These are phyloP conservation scores for Coemansia guatemalensis DNA, from an alignment of 192 early-diverging fungal genomes.

Conservation along the genomic window DNA sequence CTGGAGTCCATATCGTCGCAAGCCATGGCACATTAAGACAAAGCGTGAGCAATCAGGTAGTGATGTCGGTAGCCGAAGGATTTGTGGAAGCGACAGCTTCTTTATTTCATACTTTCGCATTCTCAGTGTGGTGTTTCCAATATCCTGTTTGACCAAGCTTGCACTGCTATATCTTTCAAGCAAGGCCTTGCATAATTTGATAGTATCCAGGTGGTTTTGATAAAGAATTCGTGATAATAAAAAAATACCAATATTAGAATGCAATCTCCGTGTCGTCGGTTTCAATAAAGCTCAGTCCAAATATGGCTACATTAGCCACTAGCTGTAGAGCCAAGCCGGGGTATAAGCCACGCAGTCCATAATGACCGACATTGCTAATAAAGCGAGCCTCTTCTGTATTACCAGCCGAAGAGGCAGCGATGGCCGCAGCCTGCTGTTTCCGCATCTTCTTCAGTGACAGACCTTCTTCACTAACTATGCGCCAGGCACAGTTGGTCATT, in stretches of 20 bases:
- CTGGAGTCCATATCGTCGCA: conserved; percentile 32
- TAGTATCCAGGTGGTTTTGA: neutral
- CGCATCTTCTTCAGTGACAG: conserved; percentile 32
- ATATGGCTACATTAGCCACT: conserved; percentile 58
- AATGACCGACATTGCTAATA: conserved; percentile 37
- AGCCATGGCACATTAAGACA: conserved; percentile 24
- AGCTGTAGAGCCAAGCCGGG: conserved; percentile 67
- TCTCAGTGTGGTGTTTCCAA: conserved; percentile 14
- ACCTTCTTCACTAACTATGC: conserved; percentile 76
- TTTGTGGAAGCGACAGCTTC: conserved; percentile 13
- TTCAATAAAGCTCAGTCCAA: conserved; percentile 61
- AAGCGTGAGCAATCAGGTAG: neutral
- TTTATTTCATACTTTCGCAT: conserved; percentile 20
- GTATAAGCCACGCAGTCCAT: conserved; percentile 68
- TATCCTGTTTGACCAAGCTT: conserved; percentile 20
- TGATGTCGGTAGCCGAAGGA: neutral
- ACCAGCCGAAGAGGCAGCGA: conserved; percentile 5
- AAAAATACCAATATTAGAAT: conserved; percentile 10
- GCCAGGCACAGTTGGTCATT: conserved; percentile 64
- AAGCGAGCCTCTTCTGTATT: neutral
- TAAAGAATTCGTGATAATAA: neutral
- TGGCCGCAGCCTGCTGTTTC: conserved; percentile 12
- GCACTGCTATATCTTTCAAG: neutral
- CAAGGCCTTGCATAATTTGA: neutral
- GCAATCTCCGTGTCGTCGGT: conserved; percentile 47